Evolutionary conservation across 352 stramenopile species (phyloP), one percentile per base, ranked within the genome.

Genomic region (Globisporangium ultimum): DNA sequence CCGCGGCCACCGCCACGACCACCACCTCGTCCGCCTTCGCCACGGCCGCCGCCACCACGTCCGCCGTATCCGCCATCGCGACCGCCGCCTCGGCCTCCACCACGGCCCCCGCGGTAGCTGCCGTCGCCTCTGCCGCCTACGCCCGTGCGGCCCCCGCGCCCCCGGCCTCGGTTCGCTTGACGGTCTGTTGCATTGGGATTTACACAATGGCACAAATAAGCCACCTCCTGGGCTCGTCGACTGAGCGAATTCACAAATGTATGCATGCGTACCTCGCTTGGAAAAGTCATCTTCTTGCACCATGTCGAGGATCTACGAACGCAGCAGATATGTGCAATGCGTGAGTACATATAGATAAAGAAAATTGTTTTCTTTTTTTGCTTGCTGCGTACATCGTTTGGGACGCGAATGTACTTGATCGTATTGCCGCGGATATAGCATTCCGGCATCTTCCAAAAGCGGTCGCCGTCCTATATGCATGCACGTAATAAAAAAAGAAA

Each of bases 351-450:
- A 51, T 34, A 4, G n/a, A 58, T 17, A 53, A 4, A 41, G 13
- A 52, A 28, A 5, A 5, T 28, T 28, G 24, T 5, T 28, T 28
- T 28, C 24, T 28, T 28, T 28, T 28, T 28, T 5, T 28, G 24
- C 24, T 28, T 28, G 24, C 24, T 28, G 24, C 24, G 20, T 52
- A 98, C 88, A 68, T 99, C 94, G 58, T 98, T 97, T 15, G 93
- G 94, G 15, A 99, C 88, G 51, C 97, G 84, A 47, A 99, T 90
- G 75, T 99, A 99, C 80, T 99, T 99, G 67, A 99, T 98, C 21
- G 87, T 97, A 71, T 95, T 98, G 50, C 97, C 97, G 58, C 97
- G 88, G 54, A 99, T 98, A 76, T 99, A 99, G 67, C 95, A 98
- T 68, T 98, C 95, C 3, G 91, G 85, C 63, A 99, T 88, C 72